phyloP scores from a whole-genome alignment of 176 grass and related monocot genomes.

The Carex kokanica region DNA sequence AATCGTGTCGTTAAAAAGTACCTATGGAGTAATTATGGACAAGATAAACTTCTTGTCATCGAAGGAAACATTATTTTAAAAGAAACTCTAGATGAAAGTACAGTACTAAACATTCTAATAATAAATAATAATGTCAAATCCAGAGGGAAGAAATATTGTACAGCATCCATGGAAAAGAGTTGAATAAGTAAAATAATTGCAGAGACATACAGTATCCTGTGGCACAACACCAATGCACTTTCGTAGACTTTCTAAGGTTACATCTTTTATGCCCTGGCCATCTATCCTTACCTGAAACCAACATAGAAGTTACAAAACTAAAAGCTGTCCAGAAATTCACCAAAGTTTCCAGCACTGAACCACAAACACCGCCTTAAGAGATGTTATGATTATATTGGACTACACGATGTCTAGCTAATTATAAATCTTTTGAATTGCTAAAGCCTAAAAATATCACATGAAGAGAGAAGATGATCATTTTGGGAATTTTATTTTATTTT shows the following conservation, averaged over 20 bases:
- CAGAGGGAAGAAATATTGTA: neutral
- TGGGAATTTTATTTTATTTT: neutral
- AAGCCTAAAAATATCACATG: neutral
- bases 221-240: slow-evolving; percentile 95
- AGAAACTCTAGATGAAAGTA: neutral
- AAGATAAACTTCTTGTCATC: neutral
- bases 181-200: slow-evolving; percentile 24
- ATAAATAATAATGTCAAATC: neutral
- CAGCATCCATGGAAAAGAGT: neutral
- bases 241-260: slow-evolving; percentile 83
- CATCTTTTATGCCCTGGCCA: slow-evolving; percentile 77
- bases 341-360: neutral
- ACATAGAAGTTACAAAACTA: slow-evolving; percentile 4
- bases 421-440: neutral
- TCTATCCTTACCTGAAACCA: slow-evolving; percentile 68
- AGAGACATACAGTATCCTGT: slow-evolving; percentile 73
- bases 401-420: slow-evolving; percentile 13
- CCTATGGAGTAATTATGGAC: slow-evolving; percentile 44
- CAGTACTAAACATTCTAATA: neutral
- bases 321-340: neutral
- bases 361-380: slow-evolving; percentile 22
- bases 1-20: slow-evolving; percentile 99
- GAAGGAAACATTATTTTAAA: neutral
- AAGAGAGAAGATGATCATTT: neutral
- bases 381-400: slow-evolving; percentile 24